Base-by-base conservation (phyloP, 345 rosid genomes). In the Streptanthus diversifolius region DNA sequence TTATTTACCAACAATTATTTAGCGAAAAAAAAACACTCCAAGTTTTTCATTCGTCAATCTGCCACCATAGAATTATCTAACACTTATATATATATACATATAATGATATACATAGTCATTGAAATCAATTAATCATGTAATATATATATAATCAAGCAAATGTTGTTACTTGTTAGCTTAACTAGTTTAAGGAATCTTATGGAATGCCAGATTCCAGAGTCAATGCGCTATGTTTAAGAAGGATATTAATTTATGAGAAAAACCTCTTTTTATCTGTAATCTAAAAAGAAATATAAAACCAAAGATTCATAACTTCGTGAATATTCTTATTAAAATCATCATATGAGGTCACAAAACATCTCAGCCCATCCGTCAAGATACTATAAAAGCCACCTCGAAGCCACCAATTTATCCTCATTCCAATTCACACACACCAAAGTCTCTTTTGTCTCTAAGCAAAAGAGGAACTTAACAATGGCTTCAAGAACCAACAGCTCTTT, bases 321-420 rank as follows among this genome's bases (percentile, higher is more conserved):
- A 77, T 68, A 56, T 62, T 77, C 75, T 62, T 18, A 5, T n/a
- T n/a, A 30, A 32, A 75, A 54, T 71, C 67, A 68, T 7, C n/a
- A 44, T 29, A 51, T 8, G 52, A 21, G 37, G 63, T 72, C 61
- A 72, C 29, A 24, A 41, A 59, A 8, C 82, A 51, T 60, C 30
- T 40, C 9, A 7, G 25, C 49, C 22, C 30, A 27, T 73, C 33
- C 51, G 24, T 55, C 51, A 10, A 57, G 10, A 44, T 44, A 29
- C 84, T 86, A 88, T 88, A 86, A 77, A 82, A 76, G 63, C 80
- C 81, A 22, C 59, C 57, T 47, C 69, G 49, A 57, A 54, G 30
- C 39, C 63, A 43, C 18, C 58, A 73, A 49, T 47, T 49, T 71
- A 25, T 59, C 66, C 69, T 63, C 64, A 55, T 45, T 45, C 73